Base-by-base conservation (phyloP, 1,284 basidiomycete genomes). In the Anthracocystis panici-leucophaei region DNA sequence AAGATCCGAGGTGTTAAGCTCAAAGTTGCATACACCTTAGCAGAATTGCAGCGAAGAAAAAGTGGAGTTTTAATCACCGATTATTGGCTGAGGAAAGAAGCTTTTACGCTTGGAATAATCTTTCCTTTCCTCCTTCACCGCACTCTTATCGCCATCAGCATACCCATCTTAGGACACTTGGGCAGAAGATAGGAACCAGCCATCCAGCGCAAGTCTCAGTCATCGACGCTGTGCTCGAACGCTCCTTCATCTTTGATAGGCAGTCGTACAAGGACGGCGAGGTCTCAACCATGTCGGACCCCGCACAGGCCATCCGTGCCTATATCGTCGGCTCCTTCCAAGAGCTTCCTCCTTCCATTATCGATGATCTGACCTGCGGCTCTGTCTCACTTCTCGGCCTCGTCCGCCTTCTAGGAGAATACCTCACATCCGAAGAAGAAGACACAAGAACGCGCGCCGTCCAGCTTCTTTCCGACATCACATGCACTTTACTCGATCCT, bases 401-500 rank as follows among this genome's bases (percentile, higher is more conserved):
- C n/a, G 93, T 98, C 16, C 93, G 93, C 80, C 90, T 91, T 21
- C 88, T 97, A 0, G 93, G 93, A 35, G 91, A 93, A 77, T 94
- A 92, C 80, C 88, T 99, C 29, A 95, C 92, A 0, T 91, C 92
- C 2, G 92, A 95, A 75, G 92, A 95, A 58, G 93, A 92, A 75
- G 88, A 89, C 3, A 85, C 91, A 16, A 89, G 95, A 42, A 89
- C 90, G 6, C 93, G 94, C 87, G 96, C 80, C 1, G 95, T 91
- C 44, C 68, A 86, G 55, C 69, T 69, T 38, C 74, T 76, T 14
- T 65, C 74, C 65, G 57, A 65, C 25, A 52, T 77, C 65, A 63
- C 75, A 25, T 66, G 65, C 44, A 65, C 79, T 46, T 72, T 80
- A 8, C 68, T 77, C 41, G 60, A 73, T 14, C 23, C 65, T 2